Base-by-base conservation (phyloP, 495 filamentous ascomycete genomes). In the Talaromyces trachyspermus region DNA sequence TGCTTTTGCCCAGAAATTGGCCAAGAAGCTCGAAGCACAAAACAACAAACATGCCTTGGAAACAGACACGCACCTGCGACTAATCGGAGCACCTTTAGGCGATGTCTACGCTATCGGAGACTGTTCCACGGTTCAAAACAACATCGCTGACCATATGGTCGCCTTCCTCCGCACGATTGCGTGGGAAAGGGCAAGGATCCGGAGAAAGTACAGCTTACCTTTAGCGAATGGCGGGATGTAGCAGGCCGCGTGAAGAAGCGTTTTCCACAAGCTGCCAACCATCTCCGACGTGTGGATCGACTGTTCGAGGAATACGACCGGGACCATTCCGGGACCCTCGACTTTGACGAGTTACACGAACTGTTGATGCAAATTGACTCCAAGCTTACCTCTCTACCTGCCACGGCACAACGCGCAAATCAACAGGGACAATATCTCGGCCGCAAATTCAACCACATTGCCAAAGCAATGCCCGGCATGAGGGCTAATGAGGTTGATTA, bases 51-150 rank as follows among this genome's bases (percentile, higher is more conserved):
- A 90, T 55, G 94, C 94, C 12, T 76, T 99, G 8, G 94, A 97
- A 60, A 99, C 94, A 0, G 94, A 99, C 64, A 80, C 88, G 3
- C 89, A 99, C 63, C 82, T 97, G 5, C 88, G 94, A 32, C 70
- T 99, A 0, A 88, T 85, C 54, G 94, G 94, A 27, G 83, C 94
- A 0, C 94, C 92, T 0, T 70, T 97, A 0, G 92, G 94, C 30
- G 92, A 96, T 56, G 88, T 99, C 24, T 99, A 99, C 61, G 88
- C 88, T 39, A 87, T 99, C 44, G 94, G 94, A n/a, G 94, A 99
- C 64, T 96, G 92, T 68, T 71, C 85, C 10, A 97, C 92, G 0
- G 94, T 97, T 0, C 94, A 97, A 56, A 97, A 97, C 70, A 97
- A 97, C 58, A 68, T 95, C 5, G 85, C 88, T 18, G 83, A 86